A percentile compares a stretch with the other conserved stretches of the same genome.
Conservation (phyloP, 768 basidiomycete species). For the Tremella mesenterica region DNA sequence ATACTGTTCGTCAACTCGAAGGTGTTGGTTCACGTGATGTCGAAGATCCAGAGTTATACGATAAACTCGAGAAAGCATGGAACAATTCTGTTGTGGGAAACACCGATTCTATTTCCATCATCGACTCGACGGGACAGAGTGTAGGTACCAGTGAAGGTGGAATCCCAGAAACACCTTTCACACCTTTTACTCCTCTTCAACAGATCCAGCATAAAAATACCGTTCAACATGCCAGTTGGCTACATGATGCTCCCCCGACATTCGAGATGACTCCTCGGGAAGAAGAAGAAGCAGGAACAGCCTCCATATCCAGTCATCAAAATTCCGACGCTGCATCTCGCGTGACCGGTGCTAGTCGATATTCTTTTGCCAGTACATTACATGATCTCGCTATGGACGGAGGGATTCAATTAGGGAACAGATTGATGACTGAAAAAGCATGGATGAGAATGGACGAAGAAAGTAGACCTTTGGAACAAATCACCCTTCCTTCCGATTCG, state of each 20-base stretch:
- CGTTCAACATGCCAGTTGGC: not conserved
- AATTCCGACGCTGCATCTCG: not conserved
- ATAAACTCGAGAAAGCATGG: slow-evolving; percentile 26
- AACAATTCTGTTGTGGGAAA: slow-evolving; percentile 7
- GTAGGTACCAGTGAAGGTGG: not conserved
- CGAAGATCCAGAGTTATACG: slow-evolving; percentile 31
- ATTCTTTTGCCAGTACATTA: slow-evolving; percentile 27
- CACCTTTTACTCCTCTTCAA: not conserved
- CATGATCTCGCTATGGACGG: slow-evolving; percentile 28
- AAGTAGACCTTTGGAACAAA: not conserved
- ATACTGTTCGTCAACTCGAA: slow-evolving; percentile 33
- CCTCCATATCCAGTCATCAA: not conserved
- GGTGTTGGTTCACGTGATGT: slow-evolving; percentile 26
- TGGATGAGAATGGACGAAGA: slow-evolving; percentile 19
- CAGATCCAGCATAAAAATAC: not conserved
- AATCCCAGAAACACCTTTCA: not conserved
- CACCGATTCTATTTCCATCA: too few relatives aligned
- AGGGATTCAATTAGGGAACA: slow-evolving; percentile 9
- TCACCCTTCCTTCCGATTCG: not conserved
- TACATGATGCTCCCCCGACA: not conserved
- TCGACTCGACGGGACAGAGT: too few relatives aligned
- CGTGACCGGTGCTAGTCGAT: too few relatives aligned
- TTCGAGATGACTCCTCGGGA: not conserved
- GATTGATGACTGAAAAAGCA: slow-evolving; percentile 25
- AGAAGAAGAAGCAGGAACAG: not conserved